A percentile compares a stretch with the other conserved stretches of the same genome.
Conservation (phyloP, 139 green algal genomes). For the Chlamydomonas eustigma region DNA sequence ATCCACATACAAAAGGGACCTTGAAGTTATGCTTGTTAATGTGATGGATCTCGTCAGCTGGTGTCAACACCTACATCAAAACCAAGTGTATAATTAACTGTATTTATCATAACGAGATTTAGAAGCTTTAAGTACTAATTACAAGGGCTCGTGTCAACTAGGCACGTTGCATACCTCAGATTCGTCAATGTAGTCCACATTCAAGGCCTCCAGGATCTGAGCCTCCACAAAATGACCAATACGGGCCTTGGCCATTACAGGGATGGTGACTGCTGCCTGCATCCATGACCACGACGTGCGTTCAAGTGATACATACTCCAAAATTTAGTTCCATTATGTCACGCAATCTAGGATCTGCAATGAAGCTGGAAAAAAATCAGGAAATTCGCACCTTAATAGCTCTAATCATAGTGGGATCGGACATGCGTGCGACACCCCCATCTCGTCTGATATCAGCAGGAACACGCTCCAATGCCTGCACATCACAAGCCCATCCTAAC, state of each 20-base stretch:
- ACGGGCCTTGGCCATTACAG: slow-evolving; percentile 98
- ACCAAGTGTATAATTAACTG: no score
- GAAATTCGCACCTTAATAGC: slow-evolving; percentile 81
- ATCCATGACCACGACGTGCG: no score
- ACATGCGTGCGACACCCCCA: slow-evolving; percentile 96
- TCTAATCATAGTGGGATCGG: slow-evolving; percentile 92
- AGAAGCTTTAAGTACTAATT: no score
- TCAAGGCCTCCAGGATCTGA: slow-evolving; percentile 94
- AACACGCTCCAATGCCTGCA: slow-evolving; percentile 12
- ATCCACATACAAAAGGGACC: slow-evolving; percentile 98
- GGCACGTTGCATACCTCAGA: no score
- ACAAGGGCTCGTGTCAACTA: no score
- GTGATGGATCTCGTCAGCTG: slow-evolving; percentile 98
- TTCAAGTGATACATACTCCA: no score
- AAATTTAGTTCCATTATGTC: no score
- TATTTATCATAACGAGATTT: no score
- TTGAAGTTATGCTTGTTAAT: slow-evolving; percentile 99
- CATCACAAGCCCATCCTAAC: no score
- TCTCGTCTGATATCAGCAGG: slow-evolving; percentile 92
- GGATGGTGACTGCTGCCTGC: slow-evolving; percentile 90
- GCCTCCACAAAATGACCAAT: slow-evolving; percentile 99
- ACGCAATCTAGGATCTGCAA: no score
- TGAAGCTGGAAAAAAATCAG: no score
- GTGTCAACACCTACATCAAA: slow-evolving; percentile 93
- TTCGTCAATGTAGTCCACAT: slow-evolving; percentile 98